Percentiles rank a stretch among this genome's conserved stretches.
phyloP scores from a whole-genome alignment of 140 eudicot species.

The Senecio squalidus region DNA sequence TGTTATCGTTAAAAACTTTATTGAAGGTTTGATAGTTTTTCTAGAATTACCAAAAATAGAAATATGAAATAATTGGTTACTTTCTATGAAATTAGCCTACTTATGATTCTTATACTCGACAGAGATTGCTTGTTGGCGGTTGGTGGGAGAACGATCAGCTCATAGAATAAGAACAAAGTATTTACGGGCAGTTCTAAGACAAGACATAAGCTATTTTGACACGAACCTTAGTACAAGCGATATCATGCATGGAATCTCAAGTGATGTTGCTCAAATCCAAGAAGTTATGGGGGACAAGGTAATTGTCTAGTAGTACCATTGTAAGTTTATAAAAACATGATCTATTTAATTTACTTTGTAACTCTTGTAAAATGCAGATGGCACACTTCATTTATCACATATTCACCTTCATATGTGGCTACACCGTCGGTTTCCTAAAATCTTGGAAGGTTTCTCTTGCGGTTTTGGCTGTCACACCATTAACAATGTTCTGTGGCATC shows the following conservation, averaged over 20 bases:
- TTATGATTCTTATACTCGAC: neutral
- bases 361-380: constrained; percentile 51
- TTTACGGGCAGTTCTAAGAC: constrained; percentile 67
- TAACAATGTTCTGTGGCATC: constrained; percentile 82
- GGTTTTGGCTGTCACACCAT: constrained; percentile 75
- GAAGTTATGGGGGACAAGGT: constrained; percentile 97
- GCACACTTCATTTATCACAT: constrained; percentile 81
- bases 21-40: too few species aligned
- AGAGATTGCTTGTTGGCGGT: constrained; percentile 82
- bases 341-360: neutral
- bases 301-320: neutral
- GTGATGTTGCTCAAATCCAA: constrained; percentile 92
- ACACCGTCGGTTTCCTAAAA: constrained; percentile 55
- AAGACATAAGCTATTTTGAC: constrained; percentile 68
- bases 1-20: too few species aligned
- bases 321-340: neutral
- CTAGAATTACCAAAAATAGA: too few species aligned
- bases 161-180: constrained; percentile 77
- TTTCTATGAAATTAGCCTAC: neutral
- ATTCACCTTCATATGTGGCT: constrained; percentile 75
- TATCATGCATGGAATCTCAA: constrained; percentile 89
- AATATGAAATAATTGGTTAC: too few species aligned
- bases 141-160: constrained; percentile 80
- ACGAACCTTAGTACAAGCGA: constrained; percentile 64
- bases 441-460: constrained; percentile 77